Evolutionary conservation across 805 yeast species (phyloP), one percentile per base, ranked within the genome.

Genomic region (Ascoidea asiatica): DNA sequence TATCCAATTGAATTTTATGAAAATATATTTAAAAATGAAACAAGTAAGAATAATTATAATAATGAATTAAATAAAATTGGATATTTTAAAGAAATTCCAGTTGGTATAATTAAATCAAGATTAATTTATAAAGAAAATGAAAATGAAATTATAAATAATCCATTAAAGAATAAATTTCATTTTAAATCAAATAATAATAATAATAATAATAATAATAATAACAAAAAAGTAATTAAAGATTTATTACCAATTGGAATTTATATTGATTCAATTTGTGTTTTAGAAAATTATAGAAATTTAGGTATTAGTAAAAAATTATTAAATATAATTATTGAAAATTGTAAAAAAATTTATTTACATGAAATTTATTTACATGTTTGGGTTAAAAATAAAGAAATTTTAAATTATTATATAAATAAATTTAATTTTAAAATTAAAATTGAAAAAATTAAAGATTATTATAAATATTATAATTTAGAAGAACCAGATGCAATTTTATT

Each of bases 41-140:
- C 39, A 5, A 15, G 42, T 6, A 38, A 37, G 17, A 33, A 37
- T 7, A 37, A 23, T 7, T 33, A 43, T 13, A 22, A 40, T 8
- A 45, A 44, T 19, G 43, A 43, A 21, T 29, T 45, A 19, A 44
- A 43, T 29, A 53, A 55, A 42, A 40, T 55, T 45, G 83, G 81
- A 0, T 83, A 68, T 61, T 81, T 70, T 59, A 73, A 81, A 42
- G 95, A 82, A 54, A 73, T 83, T 5, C 87, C 95, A 5, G 90
- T 87, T 4, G 95, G 92, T 15, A 81, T 78, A 4, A 63, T 87
- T 42, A 77, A 79, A 48, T 80, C 82, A 45, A 69, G 66, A 51
- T 60, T 68, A 6, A 62, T 71, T 44, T 67, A 69, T 46, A 66
- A 64, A n/a, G 53, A 66, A 4, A n/a, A n/a, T n/a, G n/a, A n/a